Base-by-base conservation (phyloP, 2,329 filamentous ascomycete genomes). In the Venturia oleaginea region DNA sequence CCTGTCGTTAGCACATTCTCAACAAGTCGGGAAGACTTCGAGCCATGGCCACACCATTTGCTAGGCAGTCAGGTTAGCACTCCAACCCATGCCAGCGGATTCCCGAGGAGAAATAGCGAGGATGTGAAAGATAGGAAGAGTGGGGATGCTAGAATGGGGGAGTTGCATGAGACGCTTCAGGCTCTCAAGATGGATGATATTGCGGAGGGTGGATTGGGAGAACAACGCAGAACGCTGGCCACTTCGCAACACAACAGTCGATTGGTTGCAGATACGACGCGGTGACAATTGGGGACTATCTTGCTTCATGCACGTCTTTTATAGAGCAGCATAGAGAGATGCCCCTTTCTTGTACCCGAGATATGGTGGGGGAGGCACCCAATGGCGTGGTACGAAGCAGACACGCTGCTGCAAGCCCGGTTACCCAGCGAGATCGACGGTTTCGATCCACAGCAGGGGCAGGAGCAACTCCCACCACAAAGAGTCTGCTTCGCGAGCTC, bases 1-100 rank as follows among this genome's bases (percentile, higher is more conserved):
- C 77, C 80, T 1, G 74, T 81, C 60, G 78, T 81, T 67, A 80
- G 78, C 37, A 81, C 76, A 27, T 82, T 82, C 68, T 81, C 79
- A 27, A 81, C 79, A 1, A 81, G 78, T 69, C 78, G 78, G 66
- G 79, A 78, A 67, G 80, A 83, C 66, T 73, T 81, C 6, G 76
- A 80, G 63, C 63, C 63, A 32, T 64, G 63, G 63, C 62, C 62
- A 7, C 62, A 63, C 24, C 62, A 63, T 57, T 46, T 63, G 24
- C n/a, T 63, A 5, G 62, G 62, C 24, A 55, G 46, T 38, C 62
- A 63, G 24, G 62, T 63, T 32, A 63, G 46, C 46, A 63, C 62
- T 38, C 62, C 62, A n/a, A 63, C 62, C 2, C 62, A 60, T 13
- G 37, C 32, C 5, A 43, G 59, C 27, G 40, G 59, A 27, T 60